Base-by-base conservation (phyloP, 2,329 filamentous ascomycete species). In the Fusarium compactum region DNA sequence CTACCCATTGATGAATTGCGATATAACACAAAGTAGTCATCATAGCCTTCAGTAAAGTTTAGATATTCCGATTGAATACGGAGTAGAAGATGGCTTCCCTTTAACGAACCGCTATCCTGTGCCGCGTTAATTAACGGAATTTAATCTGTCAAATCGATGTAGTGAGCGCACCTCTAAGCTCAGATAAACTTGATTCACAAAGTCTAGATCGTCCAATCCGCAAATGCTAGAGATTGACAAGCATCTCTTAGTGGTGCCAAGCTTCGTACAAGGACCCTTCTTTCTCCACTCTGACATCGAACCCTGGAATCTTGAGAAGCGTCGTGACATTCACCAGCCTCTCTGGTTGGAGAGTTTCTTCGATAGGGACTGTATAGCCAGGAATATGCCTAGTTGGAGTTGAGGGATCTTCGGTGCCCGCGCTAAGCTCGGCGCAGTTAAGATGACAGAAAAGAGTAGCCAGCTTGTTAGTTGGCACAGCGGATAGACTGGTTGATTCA, bases 241-340 rank as follows among this genome's bases (percentile, higher is more conserved):
- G 67, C 68, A 43, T 52, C 44, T 68, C 29, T 44, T 54, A 70
- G 64, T 70, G 67, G 67, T 59, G 59, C 58, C 60, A 65, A 69
- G 60, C 45, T 40, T 14, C 16, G 27, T 25, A 14, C 41, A 47
- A n/a, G 50, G 58, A 53, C 51, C 55, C 52, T 58, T 57, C 22
- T 62, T 45, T 62, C 68, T 61, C 68, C 68, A 69, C 64, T 30
- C 38, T 56, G 43, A 24, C 48, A 25, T 43, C 30, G 67, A 71
- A 71, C 68, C 64, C 68, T 71, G 62, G 65, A 56, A 43, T 27
- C 14, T 29, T 27, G 24, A 50, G 20, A 47, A 50, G 53, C 14
- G 30, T 40, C 53, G 27, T 51, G 43, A 64, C 59, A 45, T 53
- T 45, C 56, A 29, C 55, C 60, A 55, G 62, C 56, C 62, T 69